Base-by-base conservation (phyloP, 306 rosid species). In the Begonia peltatifolia region DNA sequence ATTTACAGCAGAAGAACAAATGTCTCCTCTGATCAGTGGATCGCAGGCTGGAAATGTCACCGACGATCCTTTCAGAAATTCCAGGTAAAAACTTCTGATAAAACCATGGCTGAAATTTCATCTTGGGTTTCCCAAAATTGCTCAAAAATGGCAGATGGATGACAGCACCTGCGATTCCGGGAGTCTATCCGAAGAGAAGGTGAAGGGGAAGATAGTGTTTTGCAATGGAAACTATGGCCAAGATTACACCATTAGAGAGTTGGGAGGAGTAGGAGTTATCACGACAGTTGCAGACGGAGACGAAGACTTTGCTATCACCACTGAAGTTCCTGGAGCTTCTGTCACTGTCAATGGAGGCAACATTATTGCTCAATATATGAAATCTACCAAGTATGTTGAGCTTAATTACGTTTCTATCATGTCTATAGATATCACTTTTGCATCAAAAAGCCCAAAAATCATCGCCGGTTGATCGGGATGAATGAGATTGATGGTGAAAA, bases 131-230 rank as follows among this genome's bases (percentile, higher is more conserved):
- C 5, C 30, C 30, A 23, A 23, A n/a, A n/a, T n/a, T 23, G 30
- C 2, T 23, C 5, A n/a, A n/a, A n/a, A 23, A 23, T 23, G 30
- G 30, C 30, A 5, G 30, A 23, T 23, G 10, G 2, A 0, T 53
- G 66, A 55, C 14, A 7, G 5, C 23, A 16, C 0, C 2, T 63
- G 61, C 10, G 1, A 0, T 0, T 9, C 2, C 9, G 51, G 52
- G 3, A 54, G 70, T 3, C 23, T 63, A 12, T 50, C 50, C 30
- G 42, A 10, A 17, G 22, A 15, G n/a, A 6, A 44, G 13, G 67
- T 68, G 11, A 54, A 72, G 63, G 79, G 74, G 23, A 72, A 72
- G 59, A 66, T 75, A 36, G 70, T 75, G 25, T 10, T 66, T 6
- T 75, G 79, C 15, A 3, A 14, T 20, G 17, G 2, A 7, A 10